Base-by-base conservation (phyloP, 2,329 filamentous ascomycete genomes). In the Magnaporthiopsis incrustans region DNA sequence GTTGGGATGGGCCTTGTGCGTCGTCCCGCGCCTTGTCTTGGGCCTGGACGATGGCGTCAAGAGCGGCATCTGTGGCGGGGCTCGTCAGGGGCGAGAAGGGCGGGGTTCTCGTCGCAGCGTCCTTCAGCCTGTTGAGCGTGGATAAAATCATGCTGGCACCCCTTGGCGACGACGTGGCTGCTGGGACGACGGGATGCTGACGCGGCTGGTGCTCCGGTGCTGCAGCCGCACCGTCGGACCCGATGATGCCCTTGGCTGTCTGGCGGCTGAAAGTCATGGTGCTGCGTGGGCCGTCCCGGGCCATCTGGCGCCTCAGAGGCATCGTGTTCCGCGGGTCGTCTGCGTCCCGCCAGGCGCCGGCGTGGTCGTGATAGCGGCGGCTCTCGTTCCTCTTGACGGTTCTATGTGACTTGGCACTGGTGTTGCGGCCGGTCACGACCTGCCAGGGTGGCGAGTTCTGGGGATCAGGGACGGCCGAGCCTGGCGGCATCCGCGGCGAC, bases 291-390 rank as follows among this genome's bases (percentile, higher is more conserved):
- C 65, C 14, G 71, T 73, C 32, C 69, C 72, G 25, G 78, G 75
- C 65, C 80, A 74, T 76, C 77, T 82, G 4, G 79, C 72, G 6
- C 79, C 78, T 25, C 18, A 53, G 14, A n/a, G 44, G 64, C 75
- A 53, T 80, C 30, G 76, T 78, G 30, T 77, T 74, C 2, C 77
- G 73, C 0, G 78, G 76, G 64, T 80, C 78, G 63, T 75, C 73
- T 12, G 76, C 65, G 11, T 78, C 76, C 66, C 81, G 74, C 76
- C 77, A 82, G 4, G 80, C 73, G 5, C 80, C 79, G 14, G 75
- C 77, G 15, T 72, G 75, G 64, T 81, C 78, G 60, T 73, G 76
- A 61, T 82, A 80, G 22, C 78, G 75, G 58, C 74, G 72, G 26
- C 70, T 71, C 61, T 77, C 72, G 38, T 75, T 71, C 63, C 72